Base-by-base conservation (phyloP, 2,329 filamentous ascomycete species). In the Calonectria naviculata region DNA sequence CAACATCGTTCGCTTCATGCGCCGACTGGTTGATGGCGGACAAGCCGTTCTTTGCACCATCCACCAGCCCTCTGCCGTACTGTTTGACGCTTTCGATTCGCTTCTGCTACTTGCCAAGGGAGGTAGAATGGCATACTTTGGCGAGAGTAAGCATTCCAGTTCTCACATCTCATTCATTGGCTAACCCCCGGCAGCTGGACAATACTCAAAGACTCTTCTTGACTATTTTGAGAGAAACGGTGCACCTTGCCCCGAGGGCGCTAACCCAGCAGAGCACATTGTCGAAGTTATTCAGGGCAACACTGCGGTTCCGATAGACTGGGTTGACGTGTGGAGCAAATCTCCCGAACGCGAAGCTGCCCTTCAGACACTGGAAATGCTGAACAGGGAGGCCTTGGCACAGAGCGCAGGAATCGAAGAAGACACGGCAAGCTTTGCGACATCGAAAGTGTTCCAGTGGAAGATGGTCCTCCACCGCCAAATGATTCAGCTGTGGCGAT, bases 31-130 rank as follows among this genome's bases (percentile, higher is more conserved):
- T 17, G 91, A 93, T 72, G 89, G 89, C 1, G 91, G 92, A 0
- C 92, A 88, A 78, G 91, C 89, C 0, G 92, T 93, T 67, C 85
- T 93, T 5, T 87, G 90, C 4, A 93, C 93, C 79, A 79, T 93
- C 66, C 90, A 90, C 80, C 93, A 93, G 76, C 85, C 93, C 0
- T 87, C 90, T 0, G 73, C 73, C 0, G 68, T 71, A 9, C 52
- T 76, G 2, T 76, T 76, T 56, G 71, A 72, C 9, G 71, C 70
- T 9, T 78, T 78, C 21, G 75, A 78, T 26, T 67, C 71, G 17
- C 70, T 76, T 4, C 64, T 78, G 9, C 67, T 77, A 1, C 47
- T 78, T 5, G 74, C 73, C 12, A 77, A 73, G 67, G 75, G 75
- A 13, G 76, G 76, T 1, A 52, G 44, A 13, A 77, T 75, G 72